Evolutionary conservation across 2,329 filamentous ascomycete genomes (phyloP), one percentile per base, ranked within the genome.

Genomic region (Alternaria hordeiaustralica): DNA sequence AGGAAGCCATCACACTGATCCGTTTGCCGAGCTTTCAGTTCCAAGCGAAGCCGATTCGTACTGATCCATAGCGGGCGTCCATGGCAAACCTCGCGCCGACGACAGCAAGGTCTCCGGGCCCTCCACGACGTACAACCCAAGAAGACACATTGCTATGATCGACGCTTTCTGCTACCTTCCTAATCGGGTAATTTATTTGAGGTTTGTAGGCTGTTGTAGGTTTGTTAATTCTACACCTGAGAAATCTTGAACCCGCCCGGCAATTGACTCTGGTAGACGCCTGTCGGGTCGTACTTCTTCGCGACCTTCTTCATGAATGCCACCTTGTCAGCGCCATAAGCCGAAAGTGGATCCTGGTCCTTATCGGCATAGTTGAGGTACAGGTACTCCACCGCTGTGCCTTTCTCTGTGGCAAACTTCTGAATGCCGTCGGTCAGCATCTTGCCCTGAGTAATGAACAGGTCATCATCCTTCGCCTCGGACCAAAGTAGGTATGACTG

Each of bases 171-270:
- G 36, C 7, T 1, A 41, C n/a, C 36, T 41, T 18, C 36, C 36
- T 41, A 41, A 41, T 41, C 36, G 36, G 36, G 36, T 41, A 41
- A 41, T 41, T 18, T 41, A 18, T 18, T 10, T 41, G 36, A 41
- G 36, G 36, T 41, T 41, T 41, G 36, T 41, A 41, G 36, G 15
- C 15, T 11, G 36, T 41, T 11, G n/a, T 41, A 41, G 36, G 36
- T 41, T 41, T 41, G 36, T 18, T 18, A 6, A 18, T n/a, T 30
- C 10, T n/a, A 53, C 30, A 41, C 30, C 20, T 53, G 49, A 5
- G 49, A 53, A 8, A 77, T 69, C 71, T 84, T 84, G 66, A 83
- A 84, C 23, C 79, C 78, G 15, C 82, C 81, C 2, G 80, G 80
- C 36, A 77, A 70, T 20, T 78, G 63, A 9, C 47, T 79, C 69